Conservation (phyloP, 352 stramenopile genomes). For the Plasmopara muralis region DNA sequence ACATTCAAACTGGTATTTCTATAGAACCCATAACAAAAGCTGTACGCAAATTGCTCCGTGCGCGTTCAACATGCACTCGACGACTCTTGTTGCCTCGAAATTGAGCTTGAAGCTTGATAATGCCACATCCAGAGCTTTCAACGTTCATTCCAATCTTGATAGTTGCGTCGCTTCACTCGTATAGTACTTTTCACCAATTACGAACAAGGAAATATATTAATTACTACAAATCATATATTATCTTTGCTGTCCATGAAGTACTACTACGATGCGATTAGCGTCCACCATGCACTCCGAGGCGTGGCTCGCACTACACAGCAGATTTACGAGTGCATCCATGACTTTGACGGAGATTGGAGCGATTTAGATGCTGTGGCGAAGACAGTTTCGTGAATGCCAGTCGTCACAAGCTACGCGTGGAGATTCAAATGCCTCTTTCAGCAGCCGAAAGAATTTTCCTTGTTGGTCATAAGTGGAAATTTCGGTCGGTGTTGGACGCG, state of each 20-base stretch:
- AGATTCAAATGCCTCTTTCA: slow-evolving; percentile 12
- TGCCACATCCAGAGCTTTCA: neutral
- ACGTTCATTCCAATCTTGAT: slow-evolving; percentile 10
- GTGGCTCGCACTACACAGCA: slow-evolving; percentile 32
- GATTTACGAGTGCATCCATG: slow-evolving; percentile 30
- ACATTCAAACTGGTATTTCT: too few relatives aligned
- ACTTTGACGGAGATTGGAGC: slow-evolving; percentile 11
- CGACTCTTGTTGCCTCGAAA: slow-evolving; percentile 50
- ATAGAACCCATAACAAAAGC: too few relatives aligned
- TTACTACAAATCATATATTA: too few relatives aligned
- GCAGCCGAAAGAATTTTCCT: slow-evolving; percentile 16
- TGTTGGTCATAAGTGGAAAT: slow-evolving; percentile 33
- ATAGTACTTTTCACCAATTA: too few relatives aligned
- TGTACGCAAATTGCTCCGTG: slow-evolving; percentile 43
- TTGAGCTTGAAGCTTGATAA: slow-evolving; percentile 45
- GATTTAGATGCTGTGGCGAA: slow-evolving; percentile 20
- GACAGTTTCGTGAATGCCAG: slow-evolving; percentile 3
- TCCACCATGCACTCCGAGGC: slow-evolving; percentile 17
- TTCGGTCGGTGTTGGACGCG: slow-evolving; percentile 32
- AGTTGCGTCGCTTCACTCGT: neutral
- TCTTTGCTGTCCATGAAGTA: too few relatives aligned
- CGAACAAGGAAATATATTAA: too few relatives aligned
- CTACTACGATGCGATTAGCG: neutral
- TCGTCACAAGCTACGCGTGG: slow-evolving; percentile 22
- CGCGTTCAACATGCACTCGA: slow-evolving; percentile 47